phyloP scores from a whole-genome alignment of 2,329 filamentous ascomycete genomes.

The Ophidiomyces ophidiicola region DNA sequence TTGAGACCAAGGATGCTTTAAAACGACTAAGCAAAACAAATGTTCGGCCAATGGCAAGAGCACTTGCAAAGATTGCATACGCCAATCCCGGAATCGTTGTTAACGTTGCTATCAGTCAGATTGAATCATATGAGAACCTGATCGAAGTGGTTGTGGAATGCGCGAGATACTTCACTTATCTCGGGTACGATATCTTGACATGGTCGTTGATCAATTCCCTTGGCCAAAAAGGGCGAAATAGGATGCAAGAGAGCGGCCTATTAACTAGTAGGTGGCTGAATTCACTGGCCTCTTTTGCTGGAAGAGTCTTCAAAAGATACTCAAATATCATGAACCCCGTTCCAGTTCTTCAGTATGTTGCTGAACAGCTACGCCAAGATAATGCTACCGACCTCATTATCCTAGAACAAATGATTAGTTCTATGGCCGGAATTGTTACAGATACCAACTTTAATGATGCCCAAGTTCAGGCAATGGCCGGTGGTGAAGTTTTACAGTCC shows the following conservation, averaged over 20 bases:
- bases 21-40: conserved; percentile 86
- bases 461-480: conserved; percentile 78
- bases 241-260: conserved; percentile 53
- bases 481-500: conserved; percentile 64
- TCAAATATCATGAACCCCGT: conserved; percentile 61
- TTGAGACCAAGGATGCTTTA: conserved; percentile 73
- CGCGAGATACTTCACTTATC: conserved; percentile 79
- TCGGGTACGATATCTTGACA: conserved; percentile 85
- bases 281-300: conserved; percentile 79
- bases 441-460: conserved; percentile 78
- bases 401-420: conserved; percentile 74
- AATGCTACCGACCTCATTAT: conserved; percentile 88
- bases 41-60: conserved; percentile 70
- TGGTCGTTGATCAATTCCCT: conserved; percentile 77
- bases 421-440: conserved; percentile 87
- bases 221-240: conserved; percentile 44
- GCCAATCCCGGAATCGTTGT: conserved; percentile 87
- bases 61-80: conserved; percentile 82
- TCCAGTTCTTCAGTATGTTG: conserved; percentile 81
- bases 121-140: conserved; percentile 88
- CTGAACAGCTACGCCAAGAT: conserved; percentile 65
- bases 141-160: conserved; percentile 93
- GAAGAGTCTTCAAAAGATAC: conserved; percentile 79
- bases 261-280: conserved; percentile 87
- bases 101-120: conserved; percentile 73